phyloP scores from a whole-genome alignment of 2,329 filamentous ascomycete genomes.

The Acrocalymma vagum region DNA sequence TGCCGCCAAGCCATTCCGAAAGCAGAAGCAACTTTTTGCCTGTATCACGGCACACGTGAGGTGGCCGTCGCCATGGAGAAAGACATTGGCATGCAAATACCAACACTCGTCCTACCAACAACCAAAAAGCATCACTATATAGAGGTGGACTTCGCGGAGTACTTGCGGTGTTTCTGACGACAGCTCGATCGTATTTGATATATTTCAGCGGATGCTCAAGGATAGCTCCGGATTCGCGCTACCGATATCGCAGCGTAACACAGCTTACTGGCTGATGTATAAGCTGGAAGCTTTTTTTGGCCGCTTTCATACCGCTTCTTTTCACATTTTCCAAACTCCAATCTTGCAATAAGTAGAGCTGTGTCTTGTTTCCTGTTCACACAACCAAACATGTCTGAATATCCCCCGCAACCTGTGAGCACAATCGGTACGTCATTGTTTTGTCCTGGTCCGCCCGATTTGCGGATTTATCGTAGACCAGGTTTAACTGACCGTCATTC shows the following conservation, averaged over 20 bases:
- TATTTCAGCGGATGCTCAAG: slow-evolving; percentile 31
- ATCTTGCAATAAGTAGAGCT: too few species aligned
- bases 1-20: too few species aligned
- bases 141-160: too few species aligned
- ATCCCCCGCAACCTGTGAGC: slow-evolving; percentile 77
- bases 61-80: too few species aligned
- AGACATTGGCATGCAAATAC: too few species aligned
- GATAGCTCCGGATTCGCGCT: slow-evolving; percentile 30
- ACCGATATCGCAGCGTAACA: slow-evolving; percentile 49
- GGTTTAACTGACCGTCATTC: slow-evolving; percentile 17
- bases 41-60: too few species aligned
- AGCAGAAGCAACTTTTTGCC: too few species aligned
- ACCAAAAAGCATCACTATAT: too few species aligned
- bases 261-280: too few species aligned
- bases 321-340: slow-evolving; percentile 1
- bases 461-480: not conserved
- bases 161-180: too few species aligned
- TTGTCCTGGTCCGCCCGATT: not conserved
- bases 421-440: slow-evolving; percentile 68
- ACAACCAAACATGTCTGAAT: slow-evolving; percentile 40
- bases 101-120: too few species aligned
- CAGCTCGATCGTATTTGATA: slow-evolving; percentile 25
- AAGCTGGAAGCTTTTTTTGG: slow-evolving; percentile 10
- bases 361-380: too few species aligned
- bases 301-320: not conserved